Percentiles rank a stretch among this genome's conserved stretches.
phyloP scores from a whole-genome alignment of 768 basidiomycete species.

The Lactarius vividus region DNA sequence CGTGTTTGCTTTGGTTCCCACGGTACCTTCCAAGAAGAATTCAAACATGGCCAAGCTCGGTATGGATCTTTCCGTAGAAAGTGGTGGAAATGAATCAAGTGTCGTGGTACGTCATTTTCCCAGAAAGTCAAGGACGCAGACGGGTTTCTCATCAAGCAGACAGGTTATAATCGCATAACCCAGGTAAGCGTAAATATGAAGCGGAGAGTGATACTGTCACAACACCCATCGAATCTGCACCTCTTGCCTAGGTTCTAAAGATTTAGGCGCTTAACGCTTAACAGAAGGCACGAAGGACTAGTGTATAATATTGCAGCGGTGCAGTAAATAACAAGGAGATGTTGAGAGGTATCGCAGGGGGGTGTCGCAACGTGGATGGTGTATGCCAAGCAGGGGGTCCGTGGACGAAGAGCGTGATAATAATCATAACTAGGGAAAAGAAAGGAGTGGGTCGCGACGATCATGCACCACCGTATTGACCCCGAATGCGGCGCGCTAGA shows the following conservation, averaged over 20 bases:
- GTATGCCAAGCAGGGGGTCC: conserved; percentile 10
- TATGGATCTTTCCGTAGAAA: neutral
- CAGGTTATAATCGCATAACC: neutral
- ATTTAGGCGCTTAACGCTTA: neutral
- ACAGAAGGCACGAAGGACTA: neutral
- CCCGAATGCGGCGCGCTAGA: conserved; percentile 91
- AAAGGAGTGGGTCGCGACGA: conserved; percentile 29
- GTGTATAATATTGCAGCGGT: conserved; percentile 15
- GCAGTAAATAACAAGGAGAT: conserved; percentile 16
- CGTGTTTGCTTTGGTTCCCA: neutral
- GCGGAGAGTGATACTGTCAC: neutral
- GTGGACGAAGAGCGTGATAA: conserved; percentile 7
- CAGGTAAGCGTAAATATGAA: neutral
- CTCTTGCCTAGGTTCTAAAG: neutral
- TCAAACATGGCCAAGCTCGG: neutral
- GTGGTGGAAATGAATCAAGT: neutral
- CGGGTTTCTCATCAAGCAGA: neutral
- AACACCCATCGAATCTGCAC: neutral
- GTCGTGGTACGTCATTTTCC: neutral
- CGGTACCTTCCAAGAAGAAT: neutral
- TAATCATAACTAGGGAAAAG: neutral
- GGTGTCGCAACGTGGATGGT: conserved; percentile 23
- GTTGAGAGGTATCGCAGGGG: conserved; percentile 22
- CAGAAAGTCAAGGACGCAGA: neutral
- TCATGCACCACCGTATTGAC: conserved; percentile 69